phyloP scores from a whole-genome alignment of 805 yeast species.

The Wickerhamiella nectarea region DNA sequence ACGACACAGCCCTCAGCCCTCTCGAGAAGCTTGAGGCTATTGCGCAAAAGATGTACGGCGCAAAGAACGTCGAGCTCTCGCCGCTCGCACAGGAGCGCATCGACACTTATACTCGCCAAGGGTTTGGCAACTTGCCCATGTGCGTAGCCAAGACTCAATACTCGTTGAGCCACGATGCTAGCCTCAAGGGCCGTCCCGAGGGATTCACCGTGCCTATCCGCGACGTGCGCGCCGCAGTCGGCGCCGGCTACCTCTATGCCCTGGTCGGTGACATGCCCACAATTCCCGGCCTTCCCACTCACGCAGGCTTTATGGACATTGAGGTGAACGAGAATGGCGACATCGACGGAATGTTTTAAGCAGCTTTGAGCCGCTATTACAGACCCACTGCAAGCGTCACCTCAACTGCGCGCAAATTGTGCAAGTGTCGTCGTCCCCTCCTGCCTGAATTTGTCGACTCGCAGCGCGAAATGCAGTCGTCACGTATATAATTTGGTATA shows the following conservation, averaged over 20 bases:
- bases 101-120: slow-evolving; percentile 70
- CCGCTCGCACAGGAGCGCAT: slow-evolving; percentile 73
- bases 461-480: too few relatives aligned
- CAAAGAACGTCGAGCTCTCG: slow-evolving; percentile 64
- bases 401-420: too few relatives aligned
- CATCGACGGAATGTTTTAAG: slow-evolving; percentile 81
- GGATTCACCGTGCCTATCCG: slow-evolving; percentile 90
- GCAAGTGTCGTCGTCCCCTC: too few relatives aligned
- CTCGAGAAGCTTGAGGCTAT: slow-evolving; percentile 69
- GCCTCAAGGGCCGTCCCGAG: slow-evolving; percentile 85
- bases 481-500: too few relatives aligned
- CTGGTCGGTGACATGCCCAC: slow-evolving; percentile 95
- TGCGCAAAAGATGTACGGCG: slow-evolving; percentile 88
- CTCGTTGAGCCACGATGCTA: slow-evolving; percentile 87
- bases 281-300: slow-evolving; percentile 93
- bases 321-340: slow-evolving; percentile 84
- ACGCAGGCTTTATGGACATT: slow-evolving; percentile 92
- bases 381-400: too few relatives aligned
- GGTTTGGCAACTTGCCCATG: slow-evolving; percentile 80
- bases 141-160: slow-evolving; percentile 98
- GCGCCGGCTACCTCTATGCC: slow-evolving; percentile 95
- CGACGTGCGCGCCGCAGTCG: slow-evolving; percentile 86
- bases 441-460: too few relatives aligned
- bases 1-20: slow-evolving; percentile 56
- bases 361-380: too few relatives aligned